A percentile compares a stretch with the other conserved stretches of the same genome.
These are phyloP conservation scores for Paraleonurus japonicus DNA, from an alignment of 257 asterid genomes.

Conservation along the genomic window DNA sequence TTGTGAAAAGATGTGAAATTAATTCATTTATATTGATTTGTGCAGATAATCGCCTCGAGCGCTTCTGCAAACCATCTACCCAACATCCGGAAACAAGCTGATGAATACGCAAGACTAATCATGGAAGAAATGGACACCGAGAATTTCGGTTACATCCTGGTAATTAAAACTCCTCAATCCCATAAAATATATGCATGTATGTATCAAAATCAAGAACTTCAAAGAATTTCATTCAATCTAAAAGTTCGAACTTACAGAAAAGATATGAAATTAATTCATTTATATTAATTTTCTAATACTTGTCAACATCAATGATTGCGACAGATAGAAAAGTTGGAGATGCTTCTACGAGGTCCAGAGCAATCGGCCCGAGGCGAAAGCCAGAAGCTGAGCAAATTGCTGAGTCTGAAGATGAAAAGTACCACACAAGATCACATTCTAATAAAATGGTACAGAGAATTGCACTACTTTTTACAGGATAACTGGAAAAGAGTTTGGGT, in stretches of 20 bases:
- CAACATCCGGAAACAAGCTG: constrained; percentile 72
- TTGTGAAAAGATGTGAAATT: too few species aligned
- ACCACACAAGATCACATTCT: constrained; percentile 46
- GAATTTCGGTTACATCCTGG: constrained; percentile 67
- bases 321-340: constrained; percentile 70
- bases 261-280: too few species aligned
- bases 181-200: too few species aligned
- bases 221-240: too few species aligned
- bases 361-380: constrained; percentile 43
- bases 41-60: constrained; percentile 75
- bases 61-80: constrained; percentile 87
- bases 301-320: too few species aligned
- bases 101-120: constrained; percentile 81
- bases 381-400: constrained; percentile 56
- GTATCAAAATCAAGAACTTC: background rate
- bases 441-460: constrained; percentile 42
- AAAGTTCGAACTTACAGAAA: too few species aligned
- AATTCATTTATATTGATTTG: too few species aligned
- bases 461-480: constrained; percentile 48
- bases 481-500: constrained; percentile 86
- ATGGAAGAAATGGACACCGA: constrained; percentile 88
- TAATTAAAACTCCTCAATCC: constrained; percentile 12
- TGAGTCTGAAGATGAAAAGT: constrained; percentile 57
- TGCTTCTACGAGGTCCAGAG: constrained; percentile 58
- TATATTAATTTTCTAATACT: too few species aligned